Percentiles rank a stretch among this genome's conserved stretches.
Evolutionary conservation across 2,329 filamentous ascomycete genomes (phyloP).

Genomic region (Penicillium sp.): DNA sequence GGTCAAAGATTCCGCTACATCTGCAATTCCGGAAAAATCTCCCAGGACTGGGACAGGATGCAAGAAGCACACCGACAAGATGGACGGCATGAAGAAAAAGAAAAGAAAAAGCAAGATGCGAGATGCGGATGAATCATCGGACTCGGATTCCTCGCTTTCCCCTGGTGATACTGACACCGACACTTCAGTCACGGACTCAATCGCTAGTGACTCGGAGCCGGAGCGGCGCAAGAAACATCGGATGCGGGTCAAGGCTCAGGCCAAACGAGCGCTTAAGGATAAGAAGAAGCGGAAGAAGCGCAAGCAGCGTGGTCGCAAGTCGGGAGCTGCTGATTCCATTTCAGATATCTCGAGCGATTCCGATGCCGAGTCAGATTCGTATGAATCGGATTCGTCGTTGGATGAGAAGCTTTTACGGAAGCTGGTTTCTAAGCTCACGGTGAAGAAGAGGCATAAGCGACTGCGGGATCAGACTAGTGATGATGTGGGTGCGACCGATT

Average conservation of each 20-base stretch:
- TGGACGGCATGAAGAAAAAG: constrained; percentile 10
- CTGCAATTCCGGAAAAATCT: constrained; percentile 25
- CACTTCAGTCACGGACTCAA: constrained; percentile 17
- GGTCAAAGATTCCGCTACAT: constrained; percentile 20
- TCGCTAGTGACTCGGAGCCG: constrained; percentile 23
- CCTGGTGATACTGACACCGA: constrained; percentile 22
- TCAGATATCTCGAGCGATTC: constrained; percentile 27
- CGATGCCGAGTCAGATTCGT: constrained; percentile 17
- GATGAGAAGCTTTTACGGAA: constrained; percentile 36
- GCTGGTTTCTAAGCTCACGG: constrained; percentile 33
- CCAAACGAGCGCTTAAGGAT: constrained; percentile 32
- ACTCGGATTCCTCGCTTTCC: constrained; percentile 21
- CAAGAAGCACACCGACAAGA: constrained; percentile 34
- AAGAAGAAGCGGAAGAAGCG: constrained; percentile 31
- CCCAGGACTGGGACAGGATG: constrained; percentile 27
- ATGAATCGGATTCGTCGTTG: constrained; percentile 29
- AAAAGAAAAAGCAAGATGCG: constrained; percentile 24
- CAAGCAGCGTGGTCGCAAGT: constrained; percentile 40
- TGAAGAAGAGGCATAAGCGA: constrained; percentile 36
- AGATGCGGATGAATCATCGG: constrained; percentile 5
- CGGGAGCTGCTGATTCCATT: constrained; percentile 14
- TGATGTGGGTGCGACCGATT: constrained; percentile 29
- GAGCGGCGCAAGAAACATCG: constrained; percentile 36
- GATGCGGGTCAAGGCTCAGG: constrained; percentile 37
- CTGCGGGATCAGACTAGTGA: constrained; percentile 30